phyloP scores from a whole-genome alignment of 768 basidiomycete species.

The Lactarius sp. region DNA sequence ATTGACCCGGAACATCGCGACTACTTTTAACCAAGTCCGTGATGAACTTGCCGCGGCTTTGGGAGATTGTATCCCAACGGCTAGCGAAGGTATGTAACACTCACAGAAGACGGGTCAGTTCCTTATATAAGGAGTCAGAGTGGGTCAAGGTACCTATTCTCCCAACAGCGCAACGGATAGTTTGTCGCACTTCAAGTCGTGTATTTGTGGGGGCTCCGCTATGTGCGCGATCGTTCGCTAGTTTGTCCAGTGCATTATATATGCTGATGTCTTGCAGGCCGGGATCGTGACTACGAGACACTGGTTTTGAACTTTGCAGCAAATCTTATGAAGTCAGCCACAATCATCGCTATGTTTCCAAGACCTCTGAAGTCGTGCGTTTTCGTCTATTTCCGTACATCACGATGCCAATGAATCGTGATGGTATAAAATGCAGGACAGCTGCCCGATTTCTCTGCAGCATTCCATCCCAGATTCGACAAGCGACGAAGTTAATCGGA shows the following conservation, averaged over 20 bases:
- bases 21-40: slow-evolving; percentile 37
- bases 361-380: slow-evolving; percentile 41
- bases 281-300: slow-evolving; percentile 38
- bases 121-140: slow-evolving; percentile 27
- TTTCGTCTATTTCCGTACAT: slow-evolving; percentile 20
- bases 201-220: slow-evolving; percentile 43
- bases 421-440: slow-evolving; percentile 17
- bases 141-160: slow-evolving; percentile 34
- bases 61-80: slow-evolving; percentile 34
- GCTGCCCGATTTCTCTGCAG: slow-evolving; percentile 29
- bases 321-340: slow-evolving; percentile 33
- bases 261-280: slow-evolving; percentile 31
- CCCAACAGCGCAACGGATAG: slow-evolving; percentile 9
- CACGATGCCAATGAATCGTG: slow-evolving; percentile 19
- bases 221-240: slow-evolving; percentile 29
- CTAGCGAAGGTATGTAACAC: slow-evolving; percentile 16
- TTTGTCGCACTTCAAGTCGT: slow-evolving; percentile 6
- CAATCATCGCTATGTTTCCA: slow-evolving; percentile 38
- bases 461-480: neutral
- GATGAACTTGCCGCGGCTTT: slow-evolving; percentile 44
- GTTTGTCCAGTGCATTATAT: neutral
- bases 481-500: neutral
- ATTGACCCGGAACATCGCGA: slow-evolving; percentile 37
- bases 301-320: slow-evolving; percentile 37
- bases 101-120: neutral